Evolutionary conservation across 805 yeast species (phyloP), one percentile per base, ranked within the genome.

Genomic region (Cyberlindnera americana): DNA sequence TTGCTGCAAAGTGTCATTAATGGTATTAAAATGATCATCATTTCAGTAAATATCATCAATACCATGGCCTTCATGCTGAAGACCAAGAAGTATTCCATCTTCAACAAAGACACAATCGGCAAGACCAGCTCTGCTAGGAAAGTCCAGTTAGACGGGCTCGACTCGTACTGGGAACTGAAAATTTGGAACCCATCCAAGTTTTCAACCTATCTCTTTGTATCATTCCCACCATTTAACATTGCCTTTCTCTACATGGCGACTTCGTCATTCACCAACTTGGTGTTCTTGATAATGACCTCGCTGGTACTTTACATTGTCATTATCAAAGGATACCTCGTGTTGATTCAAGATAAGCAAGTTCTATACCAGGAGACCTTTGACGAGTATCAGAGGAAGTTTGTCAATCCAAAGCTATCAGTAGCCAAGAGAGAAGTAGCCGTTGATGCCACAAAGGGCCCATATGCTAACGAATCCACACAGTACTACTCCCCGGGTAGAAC

Each of bases 161-260:
- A 48, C 12, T 62, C 63, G 16, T 69, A 70, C 24, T 82, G 83
- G 77, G 73, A 75, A 41, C 56, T 84, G 29, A 63, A 61, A 15
- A 72, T 82, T 35, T 84, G 95, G 95, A 66, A 68, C 30, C 91
- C 91, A 0, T 70, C 82, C 0, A 67, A 67, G 46, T 79, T 81
- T 54, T 69, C 69, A 23, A 63, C 82, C 6, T 61, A 66, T 34
- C 49, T 83, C 3, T 67, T 75, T 21, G 65, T 75, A 3, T 59
- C 75, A 2, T 78, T 78, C 46, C 78, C 86, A 7, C 93, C 95
- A 0, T 54, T 78, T 9, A 72, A 70, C 34, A 47, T 76, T 8
- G 38, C 69, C 3, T 60, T 73, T n/a, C 59, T 77, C 38, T 60
- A 67, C 45, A 44, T 62, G 17, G 48, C 65, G 1, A 60, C 66